These are phyloP conservation scores for Aspergillus cristatus DNA, from an alignment of 495 filamentous ascomycete species.

Conservation along the genomic window DNA sequence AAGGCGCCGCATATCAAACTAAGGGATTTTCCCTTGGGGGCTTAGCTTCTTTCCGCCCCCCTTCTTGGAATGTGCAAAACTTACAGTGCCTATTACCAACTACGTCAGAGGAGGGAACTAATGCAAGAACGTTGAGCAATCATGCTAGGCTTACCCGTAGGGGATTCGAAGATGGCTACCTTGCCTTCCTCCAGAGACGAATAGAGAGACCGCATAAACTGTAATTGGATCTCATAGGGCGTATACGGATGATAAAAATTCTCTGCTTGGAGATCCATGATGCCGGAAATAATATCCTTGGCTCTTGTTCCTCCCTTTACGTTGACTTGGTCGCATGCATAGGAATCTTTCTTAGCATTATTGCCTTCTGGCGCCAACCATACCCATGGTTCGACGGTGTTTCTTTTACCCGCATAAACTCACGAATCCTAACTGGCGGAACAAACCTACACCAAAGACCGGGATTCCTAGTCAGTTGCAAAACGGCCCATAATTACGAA, in stretches of 20 bases:
- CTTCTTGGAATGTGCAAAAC: slow-evolving; percentile 6
- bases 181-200: slow-evolving; percentile 68
- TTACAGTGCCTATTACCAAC: slow-evolving; percentile 31
- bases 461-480: too few relatives aligned
- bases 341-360: too few relatives aligned
- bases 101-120: slow-evolving; percentile 7
- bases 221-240: slow-evolving; percentile 81
- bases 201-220: slow-evolving; percentile 87
- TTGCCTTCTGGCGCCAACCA: too few relatives aligned
- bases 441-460: too few relatives aligned
- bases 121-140: slow-evolving; percentile 1
- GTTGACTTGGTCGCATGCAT: neutral
- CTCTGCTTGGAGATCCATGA: slow-evolving; percentile 16
- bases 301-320: neutral
- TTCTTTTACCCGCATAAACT: too few relatives aligned
- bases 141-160: slow-evolving; percentile 52
- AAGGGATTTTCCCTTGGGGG: slow-evolving; percentile 80
- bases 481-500: too few relatives aligned
- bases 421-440: too few relatives aligned
- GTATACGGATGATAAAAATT: slow-evolving; percentile 89
- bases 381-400: too few relatives aligned
- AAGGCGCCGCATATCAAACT: slow-evolving; percentile 89
- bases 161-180: slow-evolving; percentile 88
- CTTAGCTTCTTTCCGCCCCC: neutral
- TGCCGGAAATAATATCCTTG: neutral